A percentile compares a stretch with the other conserved stretches of the same genome.
Conservation (phyloP, 2,329 filamentous ascomycete species). For the Aspergillus ochraceoroseus region DNA sequence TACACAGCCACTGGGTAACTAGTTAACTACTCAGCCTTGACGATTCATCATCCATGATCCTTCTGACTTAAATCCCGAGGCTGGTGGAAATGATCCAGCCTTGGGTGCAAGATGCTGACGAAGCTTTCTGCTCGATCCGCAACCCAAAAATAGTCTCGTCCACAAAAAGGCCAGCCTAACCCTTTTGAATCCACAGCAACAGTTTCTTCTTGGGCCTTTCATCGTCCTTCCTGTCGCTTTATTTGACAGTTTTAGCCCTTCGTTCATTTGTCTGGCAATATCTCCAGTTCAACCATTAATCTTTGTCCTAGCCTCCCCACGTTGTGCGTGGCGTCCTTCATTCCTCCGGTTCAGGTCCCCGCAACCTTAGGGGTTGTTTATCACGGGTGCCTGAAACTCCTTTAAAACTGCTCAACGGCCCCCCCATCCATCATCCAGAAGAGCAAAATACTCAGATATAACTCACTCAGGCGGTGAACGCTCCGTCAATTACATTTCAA, state of each 20-base stretch:
- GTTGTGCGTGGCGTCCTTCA: conserved; percentile 6
- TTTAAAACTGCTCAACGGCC: too few species aligned
- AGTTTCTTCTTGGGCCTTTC: conserved; percentile 6
- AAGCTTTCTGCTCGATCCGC: conserved; percentile 15
- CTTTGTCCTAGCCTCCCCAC: background rate
- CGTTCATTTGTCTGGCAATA: background rate
- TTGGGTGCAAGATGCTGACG: conserved; percentile 14
- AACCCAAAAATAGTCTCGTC: conserved; percentile 17
- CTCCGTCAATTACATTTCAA: too few species aligned
- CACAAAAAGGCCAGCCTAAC: conserved; percentile 19
- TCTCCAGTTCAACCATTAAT: background rate
- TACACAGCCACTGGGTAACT: too few species aligned
- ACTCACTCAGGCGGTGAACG: too few species aligned
- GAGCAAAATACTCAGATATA: too few species aligned
- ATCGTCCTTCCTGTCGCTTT: conserved; percentile 2
- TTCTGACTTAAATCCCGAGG: background rate
- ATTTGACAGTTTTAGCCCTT: background rate
- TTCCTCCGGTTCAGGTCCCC: conserved; percentile 12
- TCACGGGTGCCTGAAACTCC: conserved; percentile 2
- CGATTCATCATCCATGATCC: too few species aligned
- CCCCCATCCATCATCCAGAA: too few species aligned
- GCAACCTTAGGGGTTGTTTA: conserved; percentile 10
- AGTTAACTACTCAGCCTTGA: too few species aligned
- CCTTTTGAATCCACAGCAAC: conserved; percentile 6
- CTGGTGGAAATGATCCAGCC: background rate